A percentile compares a stretch with the other conserved stretches of the same genome.
These are phyloP conservation scores for Calonectria pseudoreteaudii DNA, from an alignment of 2,329 filamentous ascomycete species.

Conservation along the genomic window DNA sequence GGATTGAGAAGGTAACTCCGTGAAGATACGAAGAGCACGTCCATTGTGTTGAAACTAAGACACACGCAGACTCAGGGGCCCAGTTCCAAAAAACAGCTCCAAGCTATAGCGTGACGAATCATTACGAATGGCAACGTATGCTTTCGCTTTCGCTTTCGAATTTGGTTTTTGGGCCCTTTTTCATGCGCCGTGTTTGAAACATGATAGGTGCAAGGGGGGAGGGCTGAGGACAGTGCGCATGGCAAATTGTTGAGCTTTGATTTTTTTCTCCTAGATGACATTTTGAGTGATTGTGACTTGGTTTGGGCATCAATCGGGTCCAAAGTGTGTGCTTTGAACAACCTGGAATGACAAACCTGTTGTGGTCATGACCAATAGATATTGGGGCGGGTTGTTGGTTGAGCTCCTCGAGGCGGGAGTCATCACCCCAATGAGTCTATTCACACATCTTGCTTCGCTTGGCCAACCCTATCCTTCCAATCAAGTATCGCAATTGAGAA, in stretches of 20 bases:
- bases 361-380: too few species aligned
- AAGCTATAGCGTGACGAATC: neutral
- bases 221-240: neutral
- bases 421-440: neutral
- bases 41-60: neutral
- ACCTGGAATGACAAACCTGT: neutral
- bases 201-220: neutral
- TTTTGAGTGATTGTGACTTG: neutral
- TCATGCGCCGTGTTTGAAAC: neutral
- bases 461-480: neutral
- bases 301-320: neutral
- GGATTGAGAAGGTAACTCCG: conserved; percentile 18
- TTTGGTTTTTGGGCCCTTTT: neutral
- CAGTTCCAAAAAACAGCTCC: neutral
- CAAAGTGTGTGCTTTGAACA: too few species aligned
- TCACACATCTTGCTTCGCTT: neutral
- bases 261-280: neutral
- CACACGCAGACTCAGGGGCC: neutral
- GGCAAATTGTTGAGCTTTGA: neutral
- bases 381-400: neutral
- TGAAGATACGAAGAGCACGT: neutral
- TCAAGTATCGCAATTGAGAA: neutral
- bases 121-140: neutral
- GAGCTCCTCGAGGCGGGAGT: neutral
- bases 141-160: neutral